A percentile compares a stretch with the other conserved stretches of the same genome.
Evolutionary conservation across 148 eudicot species (phyloP).

Genomic region (Simmondsia chinensis): DNA sequence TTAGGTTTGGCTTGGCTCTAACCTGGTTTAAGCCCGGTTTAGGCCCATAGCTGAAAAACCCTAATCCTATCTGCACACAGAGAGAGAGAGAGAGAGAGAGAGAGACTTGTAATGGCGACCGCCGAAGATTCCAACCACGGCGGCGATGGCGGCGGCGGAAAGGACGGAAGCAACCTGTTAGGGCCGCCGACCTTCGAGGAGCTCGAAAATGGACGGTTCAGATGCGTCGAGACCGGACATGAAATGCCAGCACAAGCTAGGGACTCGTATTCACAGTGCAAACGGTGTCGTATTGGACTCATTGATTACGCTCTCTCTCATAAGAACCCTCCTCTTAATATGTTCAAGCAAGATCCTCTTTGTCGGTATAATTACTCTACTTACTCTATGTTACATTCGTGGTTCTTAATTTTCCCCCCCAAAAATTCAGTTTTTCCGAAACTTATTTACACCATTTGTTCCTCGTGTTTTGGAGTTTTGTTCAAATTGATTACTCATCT

Average conservation of each 20-base stretch:
- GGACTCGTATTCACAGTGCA: slow-evolving; percentile 47
- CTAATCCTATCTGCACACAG: no score
- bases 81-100: no score
- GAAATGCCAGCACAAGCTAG: slow-evolving; percentile 55
- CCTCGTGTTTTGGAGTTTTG: no score
- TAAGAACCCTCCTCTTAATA: slow-evolving; percentile 73
- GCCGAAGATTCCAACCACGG: slow-evolving; percentile 3
- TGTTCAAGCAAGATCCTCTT: slow-evolving; percentile 67
- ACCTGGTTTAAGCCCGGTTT: no score
- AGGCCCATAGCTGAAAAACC: no score
- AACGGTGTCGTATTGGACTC: slow-evolving; percentile 85
- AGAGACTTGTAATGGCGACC: slow-evolving; percentile 8
- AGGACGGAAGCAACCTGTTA: slow-evolving; percentile 53
- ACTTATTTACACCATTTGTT: no score
- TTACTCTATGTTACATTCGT: no score
- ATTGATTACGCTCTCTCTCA: slow-evolving; percentile 58
- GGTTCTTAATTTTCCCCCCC: neutral
- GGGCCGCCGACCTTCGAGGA: slow-evolving; percentile 62
- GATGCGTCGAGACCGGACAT: slow-evolving; percentile 75
- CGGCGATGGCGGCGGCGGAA: slow-evolving; percentile 1
- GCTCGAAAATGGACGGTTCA: slow-evolving; percentile 73
- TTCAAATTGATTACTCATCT: no score
- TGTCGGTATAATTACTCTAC: slow-evolving; percentile 24
- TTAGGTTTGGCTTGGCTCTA: no score
- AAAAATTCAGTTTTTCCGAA: neutral